Percentiles rank a stretch among this genome's conserved stretches.
These are phyloP conservation scores for Craspedostauros australis DNA, from an alignment of 108 stramenopile species.

Conservation along the genomic window DNA sequence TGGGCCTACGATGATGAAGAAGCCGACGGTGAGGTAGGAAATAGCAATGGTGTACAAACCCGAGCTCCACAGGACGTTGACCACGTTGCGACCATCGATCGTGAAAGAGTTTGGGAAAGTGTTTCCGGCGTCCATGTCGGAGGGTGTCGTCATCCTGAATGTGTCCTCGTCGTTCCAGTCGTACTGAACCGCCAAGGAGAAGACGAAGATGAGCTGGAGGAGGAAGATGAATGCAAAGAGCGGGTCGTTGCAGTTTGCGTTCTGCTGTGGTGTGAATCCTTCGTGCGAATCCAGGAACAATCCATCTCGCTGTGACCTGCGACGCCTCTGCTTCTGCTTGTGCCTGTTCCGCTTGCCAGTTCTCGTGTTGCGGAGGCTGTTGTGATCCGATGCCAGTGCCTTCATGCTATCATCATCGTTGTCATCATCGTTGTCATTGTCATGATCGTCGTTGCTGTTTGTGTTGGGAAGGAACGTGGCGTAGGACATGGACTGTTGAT, in stretches of 20 bases:
- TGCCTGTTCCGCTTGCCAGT: background rate
- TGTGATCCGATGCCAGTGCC: background rate
- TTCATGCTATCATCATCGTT: background rate
- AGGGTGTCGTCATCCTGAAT: conserved; percentile 11
- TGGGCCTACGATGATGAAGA: conserved; percentile 39
- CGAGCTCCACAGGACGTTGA: conserved; percentile 19
- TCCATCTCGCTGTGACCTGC: background rate
- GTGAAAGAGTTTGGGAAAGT: conserved; percentile 9
- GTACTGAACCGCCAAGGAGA: background rate
- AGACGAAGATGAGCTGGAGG: conserved; percentile 7
- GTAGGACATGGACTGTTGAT: background rate
- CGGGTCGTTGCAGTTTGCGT: conserved; percentile 4
- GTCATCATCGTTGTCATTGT: background rate
- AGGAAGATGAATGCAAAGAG: conserved; percentile 1
- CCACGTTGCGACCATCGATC: conserved; percentile 37
- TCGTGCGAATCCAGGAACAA: too few species aligned
- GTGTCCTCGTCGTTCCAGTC: conserved; percentile 3
- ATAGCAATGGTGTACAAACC: conserved; percentile 31
- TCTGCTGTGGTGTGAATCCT: too few species aligned
- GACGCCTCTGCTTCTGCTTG: background rate
- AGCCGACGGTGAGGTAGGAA: conserved; percentile 27
- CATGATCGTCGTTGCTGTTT: too few species aligned
- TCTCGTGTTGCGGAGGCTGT: background rate
- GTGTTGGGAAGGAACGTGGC: too few species aligned
- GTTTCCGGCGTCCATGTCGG: background rate